phyloP scores from a whole-genome alignment of 148 eudicot genomes.

The Pouteria glomerata region DNA sequence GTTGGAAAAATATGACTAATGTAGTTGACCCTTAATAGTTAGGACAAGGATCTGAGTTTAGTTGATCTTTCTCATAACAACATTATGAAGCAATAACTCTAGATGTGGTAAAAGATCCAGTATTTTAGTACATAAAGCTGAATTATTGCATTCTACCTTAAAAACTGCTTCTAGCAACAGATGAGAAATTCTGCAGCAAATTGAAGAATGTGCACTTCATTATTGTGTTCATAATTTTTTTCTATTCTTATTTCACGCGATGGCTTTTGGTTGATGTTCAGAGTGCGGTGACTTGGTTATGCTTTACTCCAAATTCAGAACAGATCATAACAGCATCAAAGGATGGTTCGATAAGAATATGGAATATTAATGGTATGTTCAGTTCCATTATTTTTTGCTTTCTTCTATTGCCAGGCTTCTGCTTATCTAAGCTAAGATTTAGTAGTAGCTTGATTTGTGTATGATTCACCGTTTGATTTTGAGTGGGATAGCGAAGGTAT shows the following conservation, averaged over 20 bases:
- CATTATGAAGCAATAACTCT: not conserved
- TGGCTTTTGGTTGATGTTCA: conserved; percentile 25
- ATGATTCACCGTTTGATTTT: not conserved
- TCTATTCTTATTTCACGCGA: not conserved
- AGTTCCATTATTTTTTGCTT: not conserved
- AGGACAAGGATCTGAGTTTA: not conserved
- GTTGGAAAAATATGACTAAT: not conserved
- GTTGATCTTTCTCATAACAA: not conserved
- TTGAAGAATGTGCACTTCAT: not conserved
- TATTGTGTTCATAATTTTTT: not conserved
- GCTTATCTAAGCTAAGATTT: not conserved
- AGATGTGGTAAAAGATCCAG: not conserved
- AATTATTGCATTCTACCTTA: not conserved
- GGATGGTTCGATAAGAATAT: conserved; percentile 88
- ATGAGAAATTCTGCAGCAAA: not conserved
- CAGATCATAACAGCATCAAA: conserved; percentile 89
- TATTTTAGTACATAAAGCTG: not conserved
- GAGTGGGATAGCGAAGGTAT: not conserved
- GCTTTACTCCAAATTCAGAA: conserved; percentile 88
- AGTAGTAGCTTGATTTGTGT: not conserved
- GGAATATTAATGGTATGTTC: conserved; percentile 91
- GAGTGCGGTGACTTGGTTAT: conserved; percentile 99
- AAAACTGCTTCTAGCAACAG: not conserved
- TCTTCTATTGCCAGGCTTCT: not conserved
- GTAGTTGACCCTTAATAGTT: not conserved